phyloP scores from a whole-genome alignment of 805 yeast species.

The Candida palmyrensis region DNA sequence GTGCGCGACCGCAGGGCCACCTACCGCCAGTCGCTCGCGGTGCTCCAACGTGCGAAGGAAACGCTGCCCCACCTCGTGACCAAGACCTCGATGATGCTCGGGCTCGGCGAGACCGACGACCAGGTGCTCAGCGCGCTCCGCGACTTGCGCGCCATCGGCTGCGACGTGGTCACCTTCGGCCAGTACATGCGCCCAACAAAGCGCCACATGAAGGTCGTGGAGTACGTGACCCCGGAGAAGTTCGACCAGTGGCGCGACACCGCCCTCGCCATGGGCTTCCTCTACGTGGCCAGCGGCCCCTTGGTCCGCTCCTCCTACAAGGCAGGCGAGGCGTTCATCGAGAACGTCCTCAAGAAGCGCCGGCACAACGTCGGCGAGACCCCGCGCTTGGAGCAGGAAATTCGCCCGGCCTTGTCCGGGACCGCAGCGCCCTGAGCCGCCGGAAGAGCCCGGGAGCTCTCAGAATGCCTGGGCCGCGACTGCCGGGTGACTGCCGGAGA shows the following conservation, averaged over 20 bases:
- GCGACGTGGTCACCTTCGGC: constrained; percentile 97
- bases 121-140: constrained; percentile 71
- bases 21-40: constrained; percentile 79
- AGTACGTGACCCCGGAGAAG: constrained; percentile 88
- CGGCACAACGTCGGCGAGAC: constrained; percentile 44
- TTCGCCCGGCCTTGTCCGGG: constrained; percentile 10
- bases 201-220: constrained; percentile 97
- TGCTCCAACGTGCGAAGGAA: constrained; percentile 75
- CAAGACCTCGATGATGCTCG: constrained; percentile 93
- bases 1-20: constrained; percentile 97
- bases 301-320: constrained; percentile 93
- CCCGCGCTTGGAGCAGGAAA: constrained; percentile 24
- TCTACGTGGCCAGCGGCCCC: constrained; percentile 97
- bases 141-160: constrained; percentile 69
- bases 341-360: constrained; percentile 82
- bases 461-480: no score
- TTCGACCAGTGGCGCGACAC: constrained; percentile 88
- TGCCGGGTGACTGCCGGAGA: no score
- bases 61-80: constrained; percentile 73
- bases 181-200: constrained; percentile 99
- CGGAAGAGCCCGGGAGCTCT: no score
- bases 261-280: constrained; percentile 86
- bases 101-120: constrained; percentile 93
- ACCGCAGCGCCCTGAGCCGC: no score
- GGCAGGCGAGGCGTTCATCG: constrained; percentile 97